These are phyloP conservation scores for Phytophthora pseudosyringae DNA, from an alignment of 352 stramenopile species.

Conservation along the genomic window DNA sequence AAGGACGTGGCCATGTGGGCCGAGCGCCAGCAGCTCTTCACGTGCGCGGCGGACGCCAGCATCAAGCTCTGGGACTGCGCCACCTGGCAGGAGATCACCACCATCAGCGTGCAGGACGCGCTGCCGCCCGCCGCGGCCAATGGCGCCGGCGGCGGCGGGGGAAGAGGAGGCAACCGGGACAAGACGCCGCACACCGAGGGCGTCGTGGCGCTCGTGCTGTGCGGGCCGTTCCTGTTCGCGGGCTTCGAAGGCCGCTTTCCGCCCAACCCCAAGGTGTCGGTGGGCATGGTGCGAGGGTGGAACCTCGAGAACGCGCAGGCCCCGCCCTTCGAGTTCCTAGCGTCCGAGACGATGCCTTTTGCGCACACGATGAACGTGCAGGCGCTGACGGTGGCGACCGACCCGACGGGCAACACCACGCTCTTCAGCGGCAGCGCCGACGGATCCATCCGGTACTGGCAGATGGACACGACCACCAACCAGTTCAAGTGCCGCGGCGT, in stretches of 20 bases:
- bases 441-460: constrained; percentile 84
- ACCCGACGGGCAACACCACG: constrained; percentile 66
- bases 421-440: constrained; percentile 82
- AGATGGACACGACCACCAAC: constrained; percentile 71
- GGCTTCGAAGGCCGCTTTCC: constrained; percentile 79
- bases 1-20: constrained; percentile 86
- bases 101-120: constrained; percentile 60
- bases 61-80: constrained; percentile 88
- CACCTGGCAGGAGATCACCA: constrained; percentile 83
- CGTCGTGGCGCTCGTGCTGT: constrained; percentile 71
- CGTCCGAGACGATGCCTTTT: constrained; percentile 73
- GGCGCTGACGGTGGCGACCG: constrained; percentile 75
- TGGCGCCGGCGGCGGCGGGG: constrained; percentile 16
- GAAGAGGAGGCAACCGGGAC: constrained; percentile 23
- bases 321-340: constrained; percentile 68
- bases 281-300: constrained; percentile 84
- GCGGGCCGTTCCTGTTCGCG: constrained; percentile 80
- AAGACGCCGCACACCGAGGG: constrained; percentile 51
- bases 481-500: constrained; percentile 78
- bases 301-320: constrained; percentile 78
- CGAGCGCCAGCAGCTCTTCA: constrained; percentile 80
- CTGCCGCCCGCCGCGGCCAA: constrained; percentile 9
- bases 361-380: constrained; percentile 79
- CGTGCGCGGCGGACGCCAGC: constrained; percentile 65
- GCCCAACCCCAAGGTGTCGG: constrained; percentile 54